phyloP scores from a whole-genome alignment of 305 asterid genomes.

The Solanum hybrid region DNA sequence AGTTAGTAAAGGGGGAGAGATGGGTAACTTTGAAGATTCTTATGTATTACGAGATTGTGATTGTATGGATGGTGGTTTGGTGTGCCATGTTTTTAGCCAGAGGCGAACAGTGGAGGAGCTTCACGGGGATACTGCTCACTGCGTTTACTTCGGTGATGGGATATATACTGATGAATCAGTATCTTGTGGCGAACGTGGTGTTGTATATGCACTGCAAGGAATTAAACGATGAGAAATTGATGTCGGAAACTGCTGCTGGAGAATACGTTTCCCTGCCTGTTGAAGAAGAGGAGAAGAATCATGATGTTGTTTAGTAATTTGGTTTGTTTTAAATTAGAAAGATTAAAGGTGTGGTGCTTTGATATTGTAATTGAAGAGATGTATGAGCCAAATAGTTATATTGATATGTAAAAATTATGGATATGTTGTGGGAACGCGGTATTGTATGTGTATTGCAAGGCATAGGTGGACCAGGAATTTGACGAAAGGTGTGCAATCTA shows the following conservation, averaged over 20 bases:
- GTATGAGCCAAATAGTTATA: neutral
- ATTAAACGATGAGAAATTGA: neutral
- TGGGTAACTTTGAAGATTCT: neutral
- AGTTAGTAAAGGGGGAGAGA: neutral
- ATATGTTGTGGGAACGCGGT: neutral
- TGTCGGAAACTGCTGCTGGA: neutral
- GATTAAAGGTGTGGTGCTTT: neutral
- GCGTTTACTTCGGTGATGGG: neutral
- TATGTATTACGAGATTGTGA: neutral
- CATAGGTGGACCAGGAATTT: neutral
- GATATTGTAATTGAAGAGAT: neutral
- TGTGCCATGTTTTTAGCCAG: neutral
- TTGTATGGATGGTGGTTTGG: neutral
- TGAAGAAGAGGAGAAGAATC: neutral
- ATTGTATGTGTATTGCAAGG: neutral
- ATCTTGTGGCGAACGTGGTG: neutral
- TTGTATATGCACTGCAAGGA: neutral
- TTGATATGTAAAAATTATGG: neutral
- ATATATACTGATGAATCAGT: neutral
- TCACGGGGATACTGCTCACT: neutral
- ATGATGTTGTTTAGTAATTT: neutral
- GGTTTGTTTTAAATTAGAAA: neutral
- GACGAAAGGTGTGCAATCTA: neutral
- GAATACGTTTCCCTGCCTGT: neutral
- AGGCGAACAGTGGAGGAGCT: neutral